Conservation (phyloP, 371 early-diverging fungal species). For the Blakeslea trispora region DNA sequence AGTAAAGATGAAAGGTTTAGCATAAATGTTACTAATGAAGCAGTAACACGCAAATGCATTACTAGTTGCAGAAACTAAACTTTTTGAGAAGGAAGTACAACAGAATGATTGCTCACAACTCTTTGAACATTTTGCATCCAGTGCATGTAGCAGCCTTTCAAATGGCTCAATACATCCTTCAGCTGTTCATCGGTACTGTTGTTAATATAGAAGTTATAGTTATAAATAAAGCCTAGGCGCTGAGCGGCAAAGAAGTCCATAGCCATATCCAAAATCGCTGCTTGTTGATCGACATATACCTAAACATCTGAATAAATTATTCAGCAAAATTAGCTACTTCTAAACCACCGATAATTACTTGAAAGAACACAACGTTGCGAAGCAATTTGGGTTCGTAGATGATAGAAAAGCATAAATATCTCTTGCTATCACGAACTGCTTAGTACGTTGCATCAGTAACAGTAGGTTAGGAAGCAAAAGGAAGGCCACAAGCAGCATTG, state of each 20-base stretch:
- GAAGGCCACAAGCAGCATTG: not conserved
- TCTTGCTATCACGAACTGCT: not conserved
- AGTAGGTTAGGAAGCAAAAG: not conserved
- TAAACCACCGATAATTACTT: conserved; percentile 7
- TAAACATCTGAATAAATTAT: not conserved
- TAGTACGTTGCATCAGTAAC: conserved; percentile 12
- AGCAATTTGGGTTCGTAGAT: conserved; percentile 1
- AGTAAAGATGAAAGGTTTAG: no score
- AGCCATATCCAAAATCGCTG: not conserved
- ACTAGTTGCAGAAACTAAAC: no score
- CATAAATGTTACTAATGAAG: no score
- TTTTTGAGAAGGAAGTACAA: no score
- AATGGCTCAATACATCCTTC: no score
- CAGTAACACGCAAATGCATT: no score
- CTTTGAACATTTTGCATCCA: no score
- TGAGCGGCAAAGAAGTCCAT: not conserved
- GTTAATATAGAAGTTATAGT: no score
- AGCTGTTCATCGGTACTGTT: no score
- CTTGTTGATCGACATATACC: not conserved
- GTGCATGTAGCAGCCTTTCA: no score
- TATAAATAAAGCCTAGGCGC: no score
- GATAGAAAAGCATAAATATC: conserved; percentile 8
- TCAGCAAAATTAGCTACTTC: not conserved
- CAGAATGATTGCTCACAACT: no score
- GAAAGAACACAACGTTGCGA: conserved; percentile 9